Evolutionary conservation across 495 filamentous ascomycete species (phyloP), one percentile per base, ranked within the genome.

Genomic region (Penicillium samsonianum): DNA sequence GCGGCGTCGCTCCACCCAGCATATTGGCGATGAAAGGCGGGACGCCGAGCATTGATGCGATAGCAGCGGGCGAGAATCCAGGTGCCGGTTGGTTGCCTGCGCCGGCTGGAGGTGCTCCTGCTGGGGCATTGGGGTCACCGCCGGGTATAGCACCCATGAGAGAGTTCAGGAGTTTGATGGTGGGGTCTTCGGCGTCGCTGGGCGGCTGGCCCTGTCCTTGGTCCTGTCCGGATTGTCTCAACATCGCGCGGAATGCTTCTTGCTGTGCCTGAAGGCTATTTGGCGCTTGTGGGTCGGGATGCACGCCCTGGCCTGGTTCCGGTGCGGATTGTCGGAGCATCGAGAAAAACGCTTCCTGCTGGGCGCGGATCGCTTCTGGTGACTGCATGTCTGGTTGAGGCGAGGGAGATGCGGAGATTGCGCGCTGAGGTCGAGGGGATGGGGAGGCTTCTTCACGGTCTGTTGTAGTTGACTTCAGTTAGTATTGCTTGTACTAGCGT

Each of bases 141-240:
- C 70, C 74, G 1, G 65, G 61, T 49, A 80, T 70, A 20, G 73
- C 75, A 12, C 78, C 80, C 64, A 87, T 73, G 61, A 89, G 73
- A 49, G 86, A 80, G 58, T 80, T 80, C 26, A 90, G 71, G 55
- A 89, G 78, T 48, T 78, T 79, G 65, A 87, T 67, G 65, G 86
- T 84, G 1, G 80, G 87, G 68, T 90, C 86, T 46, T 80, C 78
- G 62, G 67, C 69, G 59, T 67, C 67, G 5, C 1, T 4, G 54
- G 62, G 65, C 38, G 8, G 37, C 71, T 69, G 8, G 73, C 58
- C 26, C 53, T 17, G 70, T 37, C 50, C 64, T 54, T 59, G 67
- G 41, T 70, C 73, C 20, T 71, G 70, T 41, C 64, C 64, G 19
- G 53, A 65, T 52, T 69, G 69, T 43, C 74, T 76, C 33, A 79